Conservation (phyloP, 1,284 basidiomycete genomes). For the Schizophyllum amplum region DNA sequence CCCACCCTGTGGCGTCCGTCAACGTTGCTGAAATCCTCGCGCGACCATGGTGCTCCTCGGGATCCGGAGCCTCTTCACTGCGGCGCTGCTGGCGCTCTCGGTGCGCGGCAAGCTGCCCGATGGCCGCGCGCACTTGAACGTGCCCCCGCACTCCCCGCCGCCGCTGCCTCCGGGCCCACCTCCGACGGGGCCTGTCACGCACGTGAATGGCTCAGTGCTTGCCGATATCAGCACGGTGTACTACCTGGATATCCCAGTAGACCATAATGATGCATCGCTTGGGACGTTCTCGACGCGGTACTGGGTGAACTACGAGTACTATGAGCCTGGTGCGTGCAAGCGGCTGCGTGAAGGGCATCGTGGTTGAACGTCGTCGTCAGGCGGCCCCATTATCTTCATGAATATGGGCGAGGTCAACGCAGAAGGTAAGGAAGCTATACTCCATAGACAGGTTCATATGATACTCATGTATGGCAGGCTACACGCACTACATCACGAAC, state of each 20-base stretch:
- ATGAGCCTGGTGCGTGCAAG: slow-evolving; percentile 29
- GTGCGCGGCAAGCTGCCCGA: background rate
- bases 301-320: slow-evolving; percentile 57
- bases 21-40: background rate
- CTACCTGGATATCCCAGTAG: slow-evolving; percentile 61
- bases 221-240: slow-evolving; percentile 46
- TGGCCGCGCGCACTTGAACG: background rate
- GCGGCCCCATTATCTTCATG: slow-evolving; percentile 57
- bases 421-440: slow-evolving; percentile 15
- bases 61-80: background rate
- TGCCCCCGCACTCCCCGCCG: background rate
- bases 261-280: slow-evolving; percentile 54
- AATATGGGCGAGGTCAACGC: slow-evolving; percentile 36
- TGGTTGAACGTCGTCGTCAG: slow-evolving; percentile 15
- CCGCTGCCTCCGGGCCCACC: background rate
- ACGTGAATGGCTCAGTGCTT: slow-evolving; percentile 33
- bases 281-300: slow-evolving; percentile 70
- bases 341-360: background rate
- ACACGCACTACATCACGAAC: slow-evolving; percentile 52
- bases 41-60: background rate
- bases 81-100: background rate
- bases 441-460: background rate
- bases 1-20: no score
- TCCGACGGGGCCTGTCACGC: slow-evolving; percentile 25
- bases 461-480: slow-evolving; percentile 26